Conservation (phyloP, 176 grass and related monocot species). For the Pharus latifolius region DNA sequence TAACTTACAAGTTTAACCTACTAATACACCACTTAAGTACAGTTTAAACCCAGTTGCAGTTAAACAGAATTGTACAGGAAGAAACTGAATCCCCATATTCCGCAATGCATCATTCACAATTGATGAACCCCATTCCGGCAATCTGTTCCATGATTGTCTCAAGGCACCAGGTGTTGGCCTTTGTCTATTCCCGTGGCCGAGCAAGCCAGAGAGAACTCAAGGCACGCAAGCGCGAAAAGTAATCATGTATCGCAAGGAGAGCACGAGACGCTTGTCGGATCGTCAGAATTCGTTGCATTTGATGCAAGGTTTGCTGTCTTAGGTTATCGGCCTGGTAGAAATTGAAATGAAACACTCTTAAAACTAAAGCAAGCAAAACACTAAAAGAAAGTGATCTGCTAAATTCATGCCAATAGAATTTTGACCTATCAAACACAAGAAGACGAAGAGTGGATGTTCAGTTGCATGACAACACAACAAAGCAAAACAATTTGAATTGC, state of each 20-base stretch:
- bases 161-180: not conserved
- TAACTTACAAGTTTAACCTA: constrained; percentile 28
- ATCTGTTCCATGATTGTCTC: too few species aligned
- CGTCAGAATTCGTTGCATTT: constrained; percentile 54
- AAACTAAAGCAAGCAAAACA: not conserved
- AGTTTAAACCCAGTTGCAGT: constrained; percentile 1
- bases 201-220: constrained; percentile 70
- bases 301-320: constrained; percentile 52
- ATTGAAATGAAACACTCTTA: not conserved
- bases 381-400: not conserved
- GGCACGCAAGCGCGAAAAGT: constrained; percentile 54
- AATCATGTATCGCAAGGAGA: constrained; percentile 47
- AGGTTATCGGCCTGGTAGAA: constrained; percentile 54
- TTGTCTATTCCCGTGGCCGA: constrained; percentile 37
- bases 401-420: not conserved
- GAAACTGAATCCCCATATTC: not conserved
- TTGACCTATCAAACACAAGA: not conserved
- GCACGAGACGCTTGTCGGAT: constrained; percentile 47
- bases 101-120: not conserved
- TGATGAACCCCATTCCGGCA: too few species aligned
- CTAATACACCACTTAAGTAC: constrained; percentile 29
- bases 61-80: constrained; percentile 16
- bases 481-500: too few species aligned
- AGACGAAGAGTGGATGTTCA: too few species aligned
- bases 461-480: too few species aligned